These are phyloP conservation scores for Fusarium equiseti DNA, from an alignment of 2,329 filamentous ascomycete genomes.

Conservation along the genomic window DNA sequence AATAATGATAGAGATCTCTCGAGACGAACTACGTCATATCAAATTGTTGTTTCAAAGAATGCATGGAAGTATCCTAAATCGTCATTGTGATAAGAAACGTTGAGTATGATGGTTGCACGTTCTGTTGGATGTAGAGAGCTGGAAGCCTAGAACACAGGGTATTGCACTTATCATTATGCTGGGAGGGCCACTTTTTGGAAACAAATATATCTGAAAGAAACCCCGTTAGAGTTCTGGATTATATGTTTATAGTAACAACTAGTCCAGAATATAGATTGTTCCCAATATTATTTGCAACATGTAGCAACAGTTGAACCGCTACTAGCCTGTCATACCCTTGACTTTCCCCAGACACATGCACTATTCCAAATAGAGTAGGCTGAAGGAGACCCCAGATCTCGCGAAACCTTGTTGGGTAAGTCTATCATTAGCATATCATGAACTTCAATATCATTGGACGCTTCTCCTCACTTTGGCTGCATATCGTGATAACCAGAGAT, in stretches of 20 bases:
- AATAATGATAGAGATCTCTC: not conserved
- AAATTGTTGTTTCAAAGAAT: too few relatives aligned
- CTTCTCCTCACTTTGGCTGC: constrained; percentile 4
- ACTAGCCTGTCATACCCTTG: not conserved
- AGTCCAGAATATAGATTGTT: not conserved
- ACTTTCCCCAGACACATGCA: not conserved
- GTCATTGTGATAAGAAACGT: too few relatives aligned
- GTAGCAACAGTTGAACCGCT: not conserved
- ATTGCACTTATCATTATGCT: too few relatives aligned
- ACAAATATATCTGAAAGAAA: too few relatives aligned
- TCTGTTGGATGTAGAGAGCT: too few relatives aligned
- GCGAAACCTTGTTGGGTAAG: not conserved
- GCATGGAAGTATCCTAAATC: too few relatives aligned
- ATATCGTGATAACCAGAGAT: too few relatives aligned
- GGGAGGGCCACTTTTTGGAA: too few relatives aligned
- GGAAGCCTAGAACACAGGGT: too few relatives aligned
- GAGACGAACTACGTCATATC: too few relatives aligned
- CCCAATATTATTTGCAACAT: not conserved
- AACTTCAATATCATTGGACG: constrained; percentile 13
- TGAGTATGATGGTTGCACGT: too few relatives aligned
- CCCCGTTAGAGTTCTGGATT: accelerated
- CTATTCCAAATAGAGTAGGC: constrained; percentile 32
- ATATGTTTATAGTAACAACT: not conserved
- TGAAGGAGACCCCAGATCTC: constrained; percentile 31
- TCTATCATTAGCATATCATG: constrained; percentile 10